phyloP scores from a whole-genome alignment of 1,284 basidiomycete genomes.

The Coniferiporia weirii region DNA sequence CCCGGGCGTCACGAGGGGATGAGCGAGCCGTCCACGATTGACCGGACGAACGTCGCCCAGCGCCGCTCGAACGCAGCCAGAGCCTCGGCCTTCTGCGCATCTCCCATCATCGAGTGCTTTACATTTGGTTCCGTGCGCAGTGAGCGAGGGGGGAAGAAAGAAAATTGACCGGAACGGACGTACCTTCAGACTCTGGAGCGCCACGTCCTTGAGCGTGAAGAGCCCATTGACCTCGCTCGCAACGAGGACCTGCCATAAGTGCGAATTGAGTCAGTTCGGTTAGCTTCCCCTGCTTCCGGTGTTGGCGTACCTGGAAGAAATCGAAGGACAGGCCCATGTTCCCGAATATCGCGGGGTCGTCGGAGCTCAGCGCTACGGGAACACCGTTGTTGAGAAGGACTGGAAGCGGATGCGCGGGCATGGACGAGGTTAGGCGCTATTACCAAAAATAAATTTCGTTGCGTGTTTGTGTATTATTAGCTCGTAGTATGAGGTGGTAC shows the following conservation, averaged over 20 bases:
- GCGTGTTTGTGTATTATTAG: too few species aligned
- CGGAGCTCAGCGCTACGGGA: constrained; percentile 62
- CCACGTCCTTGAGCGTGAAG: constrained; percentile 52
- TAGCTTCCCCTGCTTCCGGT: constrained; percentile 9
- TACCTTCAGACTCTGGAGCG: constrained; percentile 61
- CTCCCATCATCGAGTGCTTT: constrained; percentile 50
- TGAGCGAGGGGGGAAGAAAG: neutral
- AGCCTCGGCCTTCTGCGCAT: constrained; percentile 42
- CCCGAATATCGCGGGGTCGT: constrained; percentile 73
- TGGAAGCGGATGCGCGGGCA: constrained; percentile 70
- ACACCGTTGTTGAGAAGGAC: constrained; percentile 64
- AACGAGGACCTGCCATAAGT: constrained; percentile 50
- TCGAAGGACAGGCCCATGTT: constrained; percentile 72
- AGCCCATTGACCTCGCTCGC: constrained; percentile 62
- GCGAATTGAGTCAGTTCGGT: constrained; percentile 8
- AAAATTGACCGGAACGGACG: neutral
- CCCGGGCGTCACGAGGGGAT: too few species aligned
- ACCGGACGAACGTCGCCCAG: constrained; percentile 50
- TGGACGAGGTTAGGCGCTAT: constrained; percentile 65
- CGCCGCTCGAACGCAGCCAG: constrained; percentile 43
- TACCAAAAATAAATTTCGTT: neutral
- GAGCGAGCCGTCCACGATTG: constrained; percentile 26
- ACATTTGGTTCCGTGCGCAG: neutral
- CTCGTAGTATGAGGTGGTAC: constrained; percentile 9
- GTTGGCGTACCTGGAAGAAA: constrained; percentile 55